Conservation (phyloP, 2,329 filamentous ascomycete genomes). For the Cyclaneusma minus region DNA sequence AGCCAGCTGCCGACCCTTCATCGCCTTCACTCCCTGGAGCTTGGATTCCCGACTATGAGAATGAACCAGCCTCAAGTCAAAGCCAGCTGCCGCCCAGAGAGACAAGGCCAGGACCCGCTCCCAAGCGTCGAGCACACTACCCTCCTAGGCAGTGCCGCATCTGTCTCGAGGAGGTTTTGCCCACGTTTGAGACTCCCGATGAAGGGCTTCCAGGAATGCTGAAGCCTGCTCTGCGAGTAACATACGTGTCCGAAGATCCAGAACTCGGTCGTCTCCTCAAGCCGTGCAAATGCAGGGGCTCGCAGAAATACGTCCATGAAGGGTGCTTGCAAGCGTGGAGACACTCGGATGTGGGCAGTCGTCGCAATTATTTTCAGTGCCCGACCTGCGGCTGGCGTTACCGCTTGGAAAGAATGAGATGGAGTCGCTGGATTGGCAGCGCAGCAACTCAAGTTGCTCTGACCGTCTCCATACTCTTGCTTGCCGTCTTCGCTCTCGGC, state of each 20-base stretch:
- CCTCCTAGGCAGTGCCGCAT: constrained; percentile 72
- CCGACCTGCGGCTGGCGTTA: constrained; percentile 80
- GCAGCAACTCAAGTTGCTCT: constrained; percentile 50
- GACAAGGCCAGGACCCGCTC: constrained; percentile 2
- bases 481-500: constrained; percentile 67
- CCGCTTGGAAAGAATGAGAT: constrained; percentile 59
- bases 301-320: constrained; percentile 87
- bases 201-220: constrained; percentile 39
- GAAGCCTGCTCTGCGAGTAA: constrained; percentile 37
- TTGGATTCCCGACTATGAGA: too few species aligned
- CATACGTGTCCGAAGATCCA: constrained; percentile 61
- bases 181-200: constrained; percentile 39
- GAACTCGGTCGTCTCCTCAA: constrained; percentile 65
- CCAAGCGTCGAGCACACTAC: constrained; percentile 32
- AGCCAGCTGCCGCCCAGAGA: constrained; percentile 3
- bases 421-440: constrained; percentile 55
- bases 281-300: constrained; percentile 87
- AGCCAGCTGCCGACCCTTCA: too few species aligned
- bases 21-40: too few species aligned
- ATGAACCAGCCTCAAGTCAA: too few species aligned
- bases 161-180: constrained; percentile 57
- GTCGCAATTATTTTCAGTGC: constrained; percentile 71
- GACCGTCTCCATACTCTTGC: constrained; percentile 55
- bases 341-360: constrained; percentile 47
- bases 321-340: constrained; percentile 77